phyloP scores from a whole-genome alignment of 2,329 filamentous ascomycete genomes.

The Plectosphaerella cucumerina region DNA sequence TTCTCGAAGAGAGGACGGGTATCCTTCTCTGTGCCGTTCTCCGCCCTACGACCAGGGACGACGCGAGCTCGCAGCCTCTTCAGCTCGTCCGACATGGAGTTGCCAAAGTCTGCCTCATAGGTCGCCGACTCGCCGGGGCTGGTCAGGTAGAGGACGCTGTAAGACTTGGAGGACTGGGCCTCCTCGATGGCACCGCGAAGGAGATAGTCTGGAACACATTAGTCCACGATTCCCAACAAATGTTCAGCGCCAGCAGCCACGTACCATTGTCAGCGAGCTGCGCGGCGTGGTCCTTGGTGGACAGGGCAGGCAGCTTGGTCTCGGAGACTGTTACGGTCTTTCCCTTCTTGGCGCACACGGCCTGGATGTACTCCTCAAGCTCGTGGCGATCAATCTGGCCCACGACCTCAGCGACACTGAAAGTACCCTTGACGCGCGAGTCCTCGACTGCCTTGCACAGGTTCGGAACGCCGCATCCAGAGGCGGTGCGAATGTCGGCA shows the following conservation, averaged over 20 bases:
- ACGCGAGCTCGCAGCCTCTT: slow-evolving; percentile 52
- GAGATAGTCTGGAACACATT: slow-evolving; percentile 38
- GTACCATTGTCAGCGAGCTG: slow-evolving; percentile 45
- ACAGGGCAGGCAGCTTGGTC: slow-evolving; percentile 35
- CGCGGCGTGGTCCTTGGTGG: slow-evolving; percentile 34
- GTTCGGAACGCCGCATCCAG: slow-evolving; percentile 48
- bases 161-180: slow-evolving; percentile 39
- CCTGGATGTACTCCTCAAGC: slow-evolving; percentile 39
- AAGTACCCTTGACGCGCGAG: slow-evolving; percentile 31
- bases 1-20: slow-evolving; percentile 72
- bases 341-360: slow-evolving; percentile 37
- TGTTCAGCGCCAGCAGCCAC: slow-evolving; percentile 7
- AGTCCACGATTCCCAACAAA: neutral
- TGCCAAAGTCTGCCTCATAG: slow-evolving; percentile 64
- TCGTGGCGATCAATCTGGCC: slow-evolving; percentile 39
- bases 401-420: slow-evolving; percentile 54
- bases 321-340: slow-evolving; percentile 34
- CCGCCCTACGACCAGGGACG: slow-evolving; percentile 24
- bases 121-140: slow-evolving; percentile 47
- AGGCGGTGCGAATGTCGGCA: slow-evolving; percentile 56
- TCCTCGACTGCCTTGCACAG: slow-evolving; percentile 38
- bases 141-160: slow-evolving; percentile 74
- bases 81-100: slow-evolving; percentile 65
- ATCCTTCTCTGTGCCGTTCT: slow-evolving; percentile 33
- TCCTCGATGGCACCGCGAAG: slow-evolving; percentile 44